Conservation (phyloP, 805 yeast species). For the Metschnikowia bowlesiae region DNA sequence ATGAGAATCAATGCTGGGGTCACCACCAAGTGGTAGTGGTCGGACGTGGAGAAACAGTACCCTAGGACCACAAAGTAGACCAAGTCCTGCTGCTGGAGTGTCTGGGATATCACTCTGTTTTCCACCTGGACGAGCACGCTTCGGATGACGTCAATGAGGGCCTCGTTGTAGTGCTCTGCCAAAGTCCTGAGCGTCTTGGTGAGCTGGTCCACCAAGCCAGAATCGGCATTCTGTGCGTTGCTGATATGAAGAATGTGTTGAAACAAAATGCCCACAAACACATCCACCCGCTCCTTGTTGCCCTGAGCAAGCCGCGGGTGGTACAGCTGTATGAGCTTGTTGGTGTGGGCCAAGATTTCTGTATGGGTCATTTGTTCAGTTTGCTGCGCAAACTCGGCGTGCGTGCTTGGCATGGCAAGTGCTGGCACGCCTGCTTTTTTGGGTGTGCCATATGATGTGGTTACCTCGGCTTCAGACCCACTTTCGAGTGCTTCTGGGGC, state of each 20-base stretch:
- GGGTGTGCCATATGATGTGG: conserved; percentile 19
- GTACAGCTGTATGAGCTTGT: conserved; percentile 52
- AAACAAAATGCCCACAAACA: conserved; percentile 58
- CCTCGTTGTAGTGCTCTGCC: conserved; percentile 61
- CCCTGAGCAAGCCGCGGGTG: conserved; percentile 80
- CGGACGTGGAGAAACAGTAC: conserved; percentile 84
- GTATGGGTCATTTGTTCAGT: conserved; percentile 30
- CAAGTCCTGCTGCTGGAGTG: conserved; percentile 42
- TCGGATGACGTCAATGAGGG: conserved; percentile 61
- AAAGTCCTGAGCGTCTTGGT: conserved; percentile 49
- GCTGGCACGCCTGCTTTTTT: conserved; percentile 8
- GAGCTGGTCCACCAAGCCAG: conserved; percentile 38
- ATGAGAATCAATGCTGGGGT: conserved; percentile 77
- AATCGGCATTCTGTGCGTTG: conserved; percentile 13
- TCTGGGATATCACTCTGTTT: conserved; percentile 38
- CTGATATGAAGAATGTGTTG: conserved; percentile 53
- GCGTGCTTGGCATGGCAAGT: conserved; percentile 28
- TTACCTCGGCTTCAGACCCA: conserved; percentile 41
- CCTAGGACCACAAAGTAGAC: conserved; percentile 71
- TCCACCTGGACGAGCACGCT: conserved; percentile 53
- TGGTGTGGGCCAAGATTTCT: conserved; percentile 46
- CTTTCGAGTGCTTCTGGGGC: conserved; percentile 50
- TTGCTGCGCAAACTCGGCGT: conserved; percentile 27
- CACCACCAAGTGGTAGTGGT: conserved; percentile 86
- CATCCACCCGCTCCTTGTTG: conserved; percentile 68